Percentiles rank a stretch among this genome's conserved stretches.
Conservation (phyloP, 805 yeast species). For the Zygosaccharomyces kombuchaensis region DNA sequence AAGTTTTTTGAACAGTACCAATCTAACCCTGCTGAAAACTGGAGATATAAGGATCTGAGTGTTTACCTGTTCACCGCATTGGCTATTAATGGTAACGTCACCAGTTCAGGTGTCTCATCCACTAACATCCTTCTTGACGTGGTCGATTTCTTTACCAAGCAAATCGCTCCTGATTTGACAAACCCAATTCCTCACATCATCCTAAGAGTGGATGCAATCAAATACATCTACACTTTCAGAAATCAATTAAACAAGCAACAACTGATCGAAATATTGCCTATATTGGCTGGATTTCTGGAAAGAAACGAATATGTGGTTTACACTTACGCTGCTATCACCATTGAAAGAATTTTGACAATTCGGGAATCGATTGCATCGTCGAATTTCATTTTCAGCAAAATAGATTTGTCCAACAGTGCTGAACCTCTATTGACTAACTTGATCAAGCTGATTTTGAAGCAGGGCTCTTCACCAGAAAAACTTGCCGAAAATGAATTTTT, state of each 20-base stretch:
- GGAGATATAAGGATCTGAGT: conserved; percentile 88
- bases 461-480: conserved; percentile 72
- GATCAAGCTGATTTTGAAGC: conserved; percentile 59
- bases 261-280: conserved; percentile 71
- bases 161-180: conserved; percentile 81
- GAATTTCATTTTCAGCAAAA: conserved; percentile 60
- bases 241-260: conserved; percentile 89
- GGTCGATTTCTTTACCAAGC: conserved; percentile 73
- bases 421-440: conserved; percentile 60
- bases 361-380: conserved; percentile 50
- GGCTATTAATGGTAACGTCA: conserved; percentile 87
- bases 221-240: conserved; percentile 83
- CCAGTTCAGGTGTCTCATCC: conserved; percentile 80
- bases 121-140: conserved; percentile 83
- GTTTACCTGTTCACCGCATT: conserved; percentile 80
- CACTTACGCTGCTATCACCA: conserved; percentile 89
- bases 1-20: conserved; percentile 54
- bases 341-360: conserved; percentile 81
- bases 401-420: conserved; percentile 63
- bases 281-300: conserved; percentile 64
- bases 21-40: conserved; percentile 44
- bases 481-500: conserved; percentile 92
- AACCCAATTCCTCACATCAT: conserved; percentile 60
- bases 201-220: conserved; percentile 86
- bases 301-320: conserved; percentile 74